Conservation (phyloP, 768 basidiomycete species). For the Cyclocybe cylindracea region DNA sequence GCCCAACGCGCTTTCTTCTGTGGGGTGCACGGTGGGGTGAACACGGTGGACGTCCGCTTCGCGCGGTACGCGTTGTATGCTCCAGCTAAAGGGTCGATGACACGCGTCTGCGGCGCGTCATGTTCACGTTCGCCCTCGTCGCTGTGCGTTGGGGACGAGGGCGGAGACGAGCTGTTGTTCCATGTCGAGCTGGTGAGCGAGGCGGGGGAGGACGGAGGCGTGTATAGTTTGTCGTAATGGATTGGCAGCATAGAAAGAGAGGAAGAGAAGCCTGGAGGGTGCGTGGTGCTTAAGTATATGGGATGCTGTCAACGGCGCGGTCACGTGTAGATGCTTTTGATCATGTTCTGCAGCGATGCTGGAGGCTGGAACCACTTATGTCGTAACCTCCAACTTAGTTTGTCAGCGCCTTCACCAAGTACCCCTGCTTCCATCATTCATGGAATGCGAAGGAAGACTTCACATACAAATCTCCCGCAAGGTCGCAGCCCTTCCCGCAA, state of each 20-base stretch:
- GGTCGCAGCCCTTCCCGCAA: no score
- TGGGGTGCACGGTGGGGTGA: slow-evolving; percentile 26
- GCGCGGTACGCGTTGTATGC: slow-evolving; percentile 49
- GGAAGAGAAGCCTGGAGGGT: neutral
- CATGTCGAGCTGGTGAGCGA: slow-evolving; percentile 30
- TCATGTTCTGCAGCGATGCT: no score
- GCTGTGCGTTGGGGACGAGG: slow-evolving; percentile 45
- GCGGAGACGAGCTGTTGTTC: slow-evolving; percentile 44
- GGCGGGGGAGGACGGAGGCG: slow-evolving; percentile 32
- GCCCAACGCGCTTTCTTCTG: slow-evolving; percentile 24
- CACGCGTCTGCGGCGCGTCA: slow-evolving; percentile 10
- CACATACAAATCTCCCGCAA: no score
- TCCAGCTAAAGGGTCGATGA: slow-evolving; percentile 56
- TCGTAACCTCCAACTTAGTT: no score
- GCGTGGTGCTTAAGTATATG: neutral
- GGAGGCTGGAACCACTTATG: no score
- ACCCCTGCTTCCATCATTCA: no score
- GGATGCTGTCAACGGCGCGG: neutral
- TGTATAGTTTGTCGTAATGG: slow-evolving; percentile 9
- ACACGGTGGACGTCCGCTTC: slow-evolving; percentile 23
- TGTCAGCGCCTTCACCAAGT: no score
- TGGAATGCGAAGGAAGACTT: no score
- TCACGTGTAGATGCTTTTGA: no score
- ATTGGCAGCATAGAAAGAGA: slow-evolving; percentile 23
- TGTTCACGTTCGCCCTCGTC: slow-evolving; percentile 22